phyloP scores from a whole-genome alignment of 2,329 filamentous ascomycete genomes.

The Aspergillus quadrilineatus region DNA sequence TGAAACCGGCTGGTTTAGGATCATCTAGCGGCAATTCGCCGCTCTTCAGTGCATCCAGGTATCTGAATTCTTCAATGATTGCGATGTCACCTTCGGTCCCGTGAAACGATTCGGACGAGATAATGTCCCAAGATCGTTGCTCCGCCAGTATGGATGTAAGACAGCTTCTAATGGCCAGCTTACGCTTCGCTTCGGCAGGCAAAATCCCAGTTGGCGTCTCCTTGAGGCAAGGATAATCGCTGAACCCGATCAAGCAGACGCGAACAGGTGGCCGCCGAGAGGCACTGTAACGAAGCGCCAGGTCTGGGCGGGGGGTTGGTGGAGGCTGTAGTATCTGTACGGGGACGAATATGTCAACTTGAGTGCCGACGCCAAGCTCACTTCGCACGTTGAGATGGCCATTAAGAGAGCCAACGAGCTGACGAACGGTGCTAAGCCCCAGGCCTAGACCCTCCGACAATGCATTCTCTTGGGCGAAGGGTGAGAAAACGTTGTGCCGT shows the following conservation, averaged over 20 bases:
- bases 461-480: slow-evolving; percentile 61
- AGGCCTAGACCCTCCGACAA: slow-evolving; percentile 60
- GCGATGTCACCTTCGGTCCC: slow-evolving; percentile 24
- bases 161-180: slow-evolving; percentile 27
- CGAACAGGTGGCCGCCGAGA: background rate
- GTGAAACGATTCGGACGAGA: slow-evolving; percentile 22
- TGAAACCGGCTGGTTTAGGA: slow-evolving; percentile 11
- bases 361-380: slow-evolving; percentile 23
- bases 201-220: slow-evolving; percentile 29
- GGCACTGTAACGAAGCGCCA: background rate
- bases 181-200: slow-evolving; percentile 27
- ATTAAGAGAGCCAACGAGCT: slow-evolving; percentile 56
- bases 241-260: slow-evolving; percentile 27
- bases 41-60: slow-evolving; percentile 11
- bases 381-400: slow-evolving; percentile 56
- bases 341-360: slow-evolving; percentile 28
- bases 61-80: slow-evolving; percentile 24
- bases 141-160: slow-evolving; percentile 21
- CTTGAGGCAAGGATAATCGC: slow-evolving; percentile 26
- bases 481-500: slow-evolving; percentile 56
- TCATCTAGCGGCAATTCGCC: background rate
- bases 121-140: slow-evolving; percentile 22
- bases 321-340: slow-evolving; percentile 9
- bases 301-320: background rate
- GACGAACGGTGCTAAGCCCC: slow-evolving; percentile 60